A percentile compares a stretch with the other conserved stretches of the same genome.
phyloP scores from a whole-genome alignment of 2,329 filamentous ascomycete species.

The Simplicillium aogashimaense region DNA sequence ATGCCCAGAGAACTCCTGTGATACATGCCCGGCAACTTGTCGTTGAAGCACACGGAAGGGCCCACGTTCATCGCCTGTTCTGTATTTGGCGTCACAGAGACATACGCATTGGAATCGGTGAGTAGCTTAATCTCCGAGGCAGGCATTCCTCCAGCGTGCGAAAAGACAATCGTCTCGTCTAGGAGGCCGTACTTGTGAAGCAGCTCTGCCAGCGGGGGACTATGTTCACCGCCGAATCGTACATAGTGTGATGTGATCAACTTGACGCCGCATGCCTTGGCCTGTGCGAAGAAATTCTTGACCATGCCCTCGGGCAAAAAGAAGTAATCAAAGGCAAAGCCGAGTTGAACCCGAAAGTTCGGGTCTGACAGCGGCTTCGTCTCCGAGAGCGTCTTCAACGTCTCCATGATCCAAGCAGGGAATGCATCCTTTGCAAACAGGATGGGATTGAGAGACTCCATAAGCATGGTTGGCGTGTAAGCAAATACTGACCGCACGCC shows the following conservation, averaged over 20 bases:
- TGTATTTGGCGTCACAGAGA: conserved; percentile 37
- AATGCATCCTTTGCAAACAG: conserved; percentile 14
- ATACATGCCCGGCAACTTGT: conserved; percentile 4
- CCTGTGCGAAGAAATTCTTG: conserved; percentile 23
- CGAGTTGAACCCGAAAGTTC: neutral
- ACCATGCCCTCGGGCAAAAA: conserved; percentile 26
- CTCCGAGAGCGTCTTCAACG: conserved; percentile 21
- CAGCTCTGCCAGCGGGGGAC: neutral
- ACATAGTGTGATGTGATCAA: conserved; percentile 22
- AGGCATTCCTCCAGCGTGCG: conserved; percentile 18
- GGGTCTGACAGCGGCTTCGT: conserved; percentile 19
- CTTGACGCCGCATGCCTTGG: conserved; percentile 23
- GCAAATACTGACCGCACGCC: conserved; percentile 36
- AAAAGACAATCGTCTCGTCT: conserved; percentile 9
- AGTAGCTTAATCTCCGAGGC: conserved; percentile 22
- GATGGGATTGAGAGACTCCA: conserved; percentile 18
- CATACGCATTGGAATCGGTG: conserved; percentile 18
- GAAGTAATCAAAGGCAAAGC: conserved; percentile 29
- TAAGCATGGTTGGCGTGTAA: conserved; percentile 22
- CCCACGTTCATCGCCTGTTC: conserved; percentile 37
- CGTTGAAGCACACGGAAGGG: conserved; percentile 11
- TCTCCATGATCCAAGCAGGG: conserved; percentile 24
- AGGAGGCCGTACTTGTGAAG: conserved; percentile 4
- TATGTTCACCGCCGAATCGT: neutral
- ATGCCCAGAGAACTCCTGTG: conserved; percentile 9